These are phyloP conservation scores for Haplographium delicatum DNA, from an alignment of 495 filamentous ascomycete genomes.

Conservation along the genomic window DNA sequence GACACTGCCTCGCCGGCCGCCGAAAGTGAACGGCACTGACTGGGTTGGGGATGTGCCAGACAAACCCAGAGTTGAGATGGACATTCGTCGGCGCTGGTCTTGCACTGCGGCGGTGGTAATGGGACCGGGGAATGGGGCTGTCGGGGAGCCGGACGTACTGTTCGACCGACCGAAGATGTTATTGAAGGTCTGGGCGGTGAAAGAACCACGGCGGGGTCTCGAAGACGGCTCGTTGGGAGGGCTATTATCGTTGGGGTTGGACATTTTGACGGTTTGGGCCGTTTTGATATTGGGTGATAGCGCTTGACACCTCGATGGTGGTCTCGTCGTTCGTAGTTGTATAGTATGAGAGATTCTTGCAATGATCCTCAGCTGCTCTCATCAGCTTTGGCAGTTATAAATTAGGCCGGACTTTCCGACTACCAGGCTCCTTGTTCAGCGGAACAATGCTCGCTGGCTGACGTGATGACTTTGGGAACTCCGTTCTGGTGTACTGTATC, in stretches of 20 bases:
- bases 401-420: not conserved
- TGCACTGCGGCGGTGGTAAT: conserved; percentile 62
- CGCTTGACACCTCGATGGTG: not conserved
- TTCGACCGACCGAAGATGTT: conserved; percentile 50
- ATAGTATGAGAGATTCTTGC: conserved; percentile 15
- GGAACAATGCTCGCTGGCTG: conserved; percentile 5
- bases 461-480: too few species aligned
- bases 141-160: conserved; percentile 33
- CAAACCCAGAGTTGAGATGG: conserved; percentile 78
- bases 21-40: conserved; percentile 48
- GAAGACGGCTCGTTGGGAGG: conserved; percentile 21
- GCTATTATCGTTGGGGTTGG: conserved; percentile 34
- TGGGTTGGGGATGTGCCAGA: conserved; percentile 67
- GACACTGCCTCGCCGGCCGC: conserved; percentile 66
- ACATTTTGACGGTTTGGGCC: conserved; percentile 30
- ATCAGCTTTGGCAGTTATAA: conserved; percentile 17
- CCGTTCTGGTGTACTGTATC: too few species aligned
- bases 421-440: conserved; percentile 5
- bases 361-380: conserved; percentile 21
- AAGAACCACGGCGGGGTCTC: conserved; percentile 44
- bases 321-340: not conserved
- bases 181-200: conserved; percentile 48
- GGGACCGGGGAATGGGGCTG: conserved; percentile 51
- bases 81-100: conserved; percentile 77
- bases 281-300: not conserved